A percentile compares a stretch with the other conserved stretches of the same genome.
Evolutionary conservation across 148 eudicot genomes (phyloP).

Genomic region (Vaccinium corymbosum): DNA sequence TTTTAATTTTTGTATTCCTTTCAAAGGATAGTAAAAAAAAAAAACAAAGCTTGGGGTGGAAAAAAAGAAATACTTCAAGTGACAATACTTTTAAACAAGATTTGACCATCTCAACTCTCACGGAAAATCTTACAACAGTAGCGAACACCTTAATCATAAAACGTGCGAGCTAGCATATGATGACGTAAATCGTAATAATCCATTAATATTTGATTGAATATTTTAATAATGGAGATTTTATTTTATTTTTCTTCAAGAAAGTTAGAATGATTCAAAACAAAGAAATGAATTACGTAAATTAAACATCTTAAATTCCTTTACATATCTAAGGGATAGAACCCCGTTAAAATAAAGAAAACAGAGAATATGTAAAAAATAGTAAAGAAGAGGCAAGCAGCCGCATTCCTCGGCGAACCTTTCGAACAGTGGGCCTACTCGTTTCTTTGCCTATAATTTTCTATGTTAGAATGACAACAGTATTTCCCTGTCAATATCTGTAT

Average conservation of each 20-base stretch:
- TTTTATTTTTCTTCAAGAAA: background rate
- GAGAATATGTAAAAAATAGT: background rate
- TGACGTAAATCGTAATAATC: background rate
- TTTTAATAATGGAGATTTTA: background rate
- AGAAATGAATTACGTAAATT: background rate
- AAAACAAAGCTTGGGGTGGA: background rate
- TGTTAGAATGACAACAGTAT: background rate
- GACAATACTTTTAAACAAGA: background rate
- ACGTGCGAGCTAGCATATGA: background rate
- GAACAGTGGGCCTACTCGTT: conserved; percentile 19
- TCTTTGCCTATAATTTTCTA: background rate
- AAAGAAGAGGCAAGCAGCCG: conserved; percentile 42
- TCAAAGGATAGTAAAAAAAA: too few species aligned
- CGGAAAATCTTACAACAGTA: background rate
- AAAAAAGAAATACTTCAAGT: background rate
- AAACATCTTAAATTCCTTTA: background rate
- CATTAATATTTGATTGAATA: background rate
- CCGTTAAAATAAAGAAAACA: background rate
- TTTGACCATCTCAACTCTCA: background rate
- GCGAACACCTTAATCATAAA: background rate
- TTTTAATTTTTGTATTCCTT: too few species aligned
- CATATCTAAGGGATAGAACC: background rate
- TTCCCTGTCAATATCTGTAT: background rate
- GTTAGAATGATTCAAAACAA: background rate
- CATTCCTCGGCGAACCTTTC: conserved; percentile 31